A percentile compares a stretch with the other conserved stretches of the same genome.
phyloP scores from a whole-genome alignment of 1,284 basidiomycete species.

The Prillingera fragicola region DNA sequence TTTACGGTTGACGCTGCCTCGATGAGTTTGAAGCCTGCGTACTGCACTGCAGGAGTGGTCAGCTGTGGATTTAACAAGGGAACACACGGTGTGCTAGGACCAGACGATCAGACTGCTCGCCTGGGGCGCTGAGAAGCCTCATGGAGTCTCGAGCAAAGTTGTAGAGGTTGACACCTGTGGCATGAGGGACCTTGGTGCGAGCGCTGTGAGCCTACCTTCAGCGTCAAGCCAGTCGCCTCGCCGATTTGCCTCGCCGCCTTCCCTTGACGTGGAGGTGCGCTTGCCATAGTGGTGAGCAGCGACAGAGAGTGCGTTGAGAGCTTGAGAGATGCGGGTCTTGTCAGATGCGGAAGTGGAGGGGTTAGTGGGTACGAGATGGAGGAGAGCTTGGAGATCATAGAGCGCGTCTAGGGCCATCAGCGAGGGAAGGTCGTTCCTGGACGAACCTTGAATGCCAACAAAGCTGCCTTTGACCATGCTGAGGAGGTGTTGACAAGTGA shows the following conservation, averaged over 20 bases:
- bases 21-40: constrained; percentile 7
- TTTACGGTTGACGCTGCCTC: not conserved
- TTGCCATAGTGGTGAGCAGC: not conserved
- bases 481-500: not conserved
- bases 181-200: not conserved
- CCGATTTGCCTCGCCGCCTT: not conserved
- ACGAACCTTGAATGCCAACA: constrained; percentile 2
- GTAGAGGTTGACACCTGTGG: constrained; percentile 10
- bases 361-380: constrained; percentile 4
- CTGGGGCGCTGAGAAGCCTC: too few species aligned
- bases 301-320: not conserved
- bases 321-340: not conserved
- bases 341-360: not conserved
- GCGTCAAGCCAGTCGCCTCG: constrained; percentile 11
- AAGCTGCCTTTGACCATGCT: constrained; percentile 2
- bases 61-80: not conserved
- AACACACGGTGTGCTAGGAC: constrained; percentile 2
- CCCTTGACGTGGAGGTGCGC: constrained; percentile 2
- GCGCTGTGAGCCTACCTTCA: constrained; percentile 3
- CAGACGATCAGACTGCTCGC: constrained; percentile 1
- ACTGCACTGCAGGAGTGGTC: constrained; percentile 4
- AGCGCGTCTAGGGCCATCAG: constrained; percentile 1
- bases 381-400: not conserved
- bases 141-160: constrained; percentile 2
- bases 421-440: not conserved